A percentile compares a stretch with the other conserved stretches of the same genome.
phyloP scores from a whole-genome alignment of 257 asterid genomes.

The Plantago ovata region DNA sequence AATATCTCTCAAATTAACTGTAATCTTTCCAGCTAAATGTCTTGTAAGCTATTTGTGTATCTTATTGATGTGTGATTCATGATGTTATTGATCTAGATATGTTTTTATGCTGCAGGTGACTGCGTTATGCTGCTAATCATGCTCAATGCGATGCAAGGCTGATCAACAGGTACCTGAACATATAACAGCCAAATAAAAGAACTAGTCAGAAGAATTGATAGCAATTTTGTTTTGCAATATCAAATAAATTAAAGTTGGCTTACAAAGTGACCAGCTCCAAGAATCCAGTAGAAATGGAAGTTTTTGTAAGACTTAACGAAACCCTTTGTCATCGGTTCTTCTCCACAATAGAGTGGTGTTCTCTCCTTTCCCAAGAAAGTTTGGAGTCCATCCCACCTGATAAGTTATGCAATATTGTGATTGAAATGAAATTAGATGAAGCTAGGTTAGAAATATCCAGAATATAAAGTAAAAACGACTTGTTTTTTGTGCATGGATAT shows the following conservation, averaged over 20 bases:
- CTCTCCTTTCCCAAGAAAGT: conserved; percentile 54
- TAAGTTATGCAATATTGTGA: background rate
- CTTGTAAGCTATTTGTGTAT: no score
- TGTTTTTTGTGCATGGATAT: no score
- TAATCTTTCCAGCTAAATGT: no score
- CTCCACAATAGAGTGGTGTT: conserved; percentile 59
- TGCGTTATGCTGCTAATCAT: conserved; percentile 38
- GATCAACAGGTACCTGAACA: conserved; percentile 50
- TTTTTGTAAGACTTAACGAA: conserved; percentile 63
- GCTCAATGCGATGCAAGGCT: conserved; percentile 40
- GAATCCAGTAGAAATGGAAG: conserved; percentile 83
- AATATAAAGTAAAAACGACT: background rate
- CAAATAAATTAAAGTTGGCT: conserved; percentile 23
- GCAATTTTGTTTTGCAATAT: no score
- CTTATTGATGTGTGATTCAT: no score
- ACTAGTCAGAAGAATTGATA: no score
- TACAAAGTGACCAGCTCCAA: conserved; percentile 96
- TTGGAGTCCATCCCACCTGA: conserved; percentile 83
- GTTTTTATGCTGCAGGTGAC: conserved; percentile 21
- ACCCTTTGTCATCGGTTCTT: conserved; percentile 44
- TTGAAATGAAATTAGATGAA: background rate
- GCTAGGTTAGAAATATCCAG: background rate
- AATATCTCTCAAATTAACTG: no score
- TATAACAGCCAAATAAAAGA: background rate
- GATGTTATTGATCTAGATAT: no score